A percentile compares a stretch with the other conserved stretches of the same genome.
Evolutionary conservation across 2,329 filamentous ascomycete species (phyloP).

Genomic region (Diaporthe vexans): DNA sequence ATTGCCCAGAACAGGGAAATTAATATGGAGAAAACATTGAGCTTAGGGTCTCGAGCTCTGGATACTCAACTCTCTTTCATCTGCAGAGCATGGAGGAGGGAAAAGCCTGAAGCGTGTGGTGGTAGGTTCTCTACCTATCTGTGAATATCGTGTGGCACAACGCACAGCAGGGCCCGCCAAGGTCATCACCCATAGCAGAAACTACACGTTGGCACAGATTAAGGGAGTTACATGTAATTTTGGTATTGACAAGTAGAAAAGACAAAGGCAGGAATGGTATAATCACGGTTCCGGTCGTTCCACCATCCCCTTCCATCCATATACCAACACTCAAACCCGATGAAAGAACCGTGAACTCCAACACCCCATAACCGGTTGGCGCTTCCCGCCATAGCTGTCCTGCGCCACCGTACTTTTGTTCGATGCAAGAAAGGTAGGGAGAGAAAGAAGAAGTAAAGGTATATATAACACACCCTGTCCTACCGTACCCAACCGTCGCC

Average conservation of each 20-base stretch:
- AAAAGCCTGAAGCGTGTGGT: too few relatives aligned
- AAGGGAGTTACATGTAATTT: not conserved
- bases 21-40: too few relatives aligned
- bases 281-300: not conserved
- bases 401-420: slow-evolving; percentile 12
- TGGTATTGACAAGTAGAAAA: slow-evolving; percentile 4
- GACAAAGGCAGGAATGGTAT: slow-evolving; percentile 11
- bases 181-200: not conserved
- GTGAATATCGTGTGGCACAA: not conserved
- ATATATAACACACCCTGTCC: not conserved
- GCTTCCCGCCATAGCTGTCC: not conserved
- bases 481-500: not conserved
- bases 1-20: too few relatives aligned
- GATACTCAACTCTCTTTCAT: too few relatives aligned
- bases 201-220: slow-evolving; percentile 7
- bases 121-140: too few relatives aligned
- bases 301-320: too few relatives aligned
- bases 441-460: not conserved
- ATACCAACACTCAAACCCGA: not conserved
- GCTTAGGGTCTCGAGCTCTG: too few relatives aligned
- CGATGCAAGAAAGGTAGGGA: slow-evolving; percentile 11
- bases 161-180: not conserved
- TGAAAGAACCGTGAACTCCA: slow-evolving; percentile 10
- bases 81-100: too few relatives aligned
- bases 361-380: not conserved